A percentile compares a stretch with the other conserved stretches of the same genome.
Conservation (phyloP, 2,329 filamentous ascomycete species). For the Colletotrichum lindemuthianum region DNA sequence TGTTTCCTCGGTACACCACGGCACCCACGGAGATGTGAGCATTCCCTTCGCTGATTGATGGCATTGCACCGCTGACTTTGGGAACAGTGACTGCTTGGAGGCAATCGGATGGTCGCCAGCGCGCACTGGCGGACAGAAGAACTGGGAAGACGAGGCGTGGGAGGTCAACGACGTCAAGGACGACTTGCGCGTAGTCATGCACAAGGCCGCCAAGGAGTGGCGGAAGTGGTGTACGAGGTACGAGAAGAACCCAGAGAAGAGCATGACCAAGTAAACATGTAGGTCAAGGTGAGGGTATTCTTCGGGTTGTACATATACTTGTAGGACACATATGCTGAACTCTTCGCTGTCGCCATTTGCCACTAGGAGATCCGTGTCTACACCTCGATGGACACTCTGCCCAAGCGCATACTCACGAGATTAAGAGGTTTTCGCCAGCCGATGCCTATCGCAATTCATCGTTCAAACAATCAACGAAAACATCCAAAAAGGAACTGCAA, state of each 20-base stretch:
- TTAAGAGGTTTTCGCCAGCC: too few relatives aligned
- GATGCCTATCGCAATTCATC: too few relatives aligned
- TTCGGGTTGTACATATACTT: too few relatives aligned
- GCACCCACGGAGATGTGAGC: constrained; percentile 30
- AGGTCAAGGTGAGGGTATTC: neutral
- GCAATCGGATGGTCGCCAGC: constrained; percentile 31
- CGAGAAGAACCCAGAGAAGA: constrained; percentile 33
- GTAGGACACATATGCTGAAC: too few relatives aligned
- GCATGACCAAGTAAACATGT: constrained; percentile 20
- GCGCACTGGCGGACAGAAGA: constrained; percentile 17
- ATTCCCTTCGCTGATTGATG: neutral
- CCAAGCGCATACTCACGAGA: too few relatives aligned
- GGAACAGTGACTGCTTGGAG: constrained; percentile 21
- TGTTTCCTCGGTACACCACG: constrained; percentile 27
- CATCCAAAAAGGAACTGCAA: too few relatives aligned
- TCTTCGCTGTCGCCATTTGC: too few relatives aligned
- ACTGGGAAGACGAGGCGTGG: constrained; percentile 34
- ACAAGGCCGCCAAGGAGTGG: constrained; percentile 33
- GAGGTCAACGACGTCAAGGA: constrained; percentile 30
- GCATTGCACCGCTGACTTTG: neutral
- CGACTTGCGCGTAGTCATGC: constrained; percentile 28
- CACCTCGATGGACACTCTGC: neutral
- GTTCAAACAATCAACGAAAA: too few relatives aligned
- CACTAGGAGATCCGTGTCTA: neutral
- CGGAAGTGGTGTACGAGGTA: constrained; percentile 29